Percentiles rank a stretch among this genome's conserved stretches.
Evolutionary conservation across 192 early-diverging fungal species (phyloP).

Genomic region (Phlyctochytrium planicorne): DNA sequence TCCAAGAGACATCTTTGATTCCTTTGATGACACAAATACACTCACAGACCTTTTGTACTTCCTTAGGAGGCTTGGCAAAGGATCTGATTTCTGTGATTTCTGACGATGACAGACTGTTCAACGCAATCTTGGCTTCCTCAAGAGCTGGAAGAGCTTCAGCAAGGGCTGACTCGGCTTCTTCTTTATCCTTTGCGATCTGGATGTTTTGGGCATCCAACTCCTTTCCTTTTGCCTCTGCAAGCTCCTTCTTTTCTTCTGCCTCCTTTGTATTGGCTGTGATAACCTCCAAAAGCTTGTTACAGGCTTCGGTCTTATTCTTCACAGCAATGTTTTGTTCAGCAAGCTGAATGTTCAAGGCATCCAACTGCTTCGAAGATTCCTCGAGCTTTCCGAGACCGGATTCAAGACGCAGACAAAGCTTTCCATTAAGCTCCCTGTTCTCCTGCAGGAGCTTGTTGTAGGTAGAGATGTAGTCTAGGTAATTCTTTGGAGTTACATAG

Average conservation of each 20-base stretch:
- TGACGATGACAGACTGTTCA: conserved; percentile 55
- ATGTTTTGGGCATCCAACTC: conserved; percentile 54
- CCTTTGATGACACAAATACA: conserved; percentile 64
- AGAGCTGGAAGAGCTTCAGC: conserved; percentile 60
- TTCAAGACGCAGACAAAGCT: conserved; percentile 52
- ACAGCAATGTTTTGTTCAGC: conserved; percentile 65
- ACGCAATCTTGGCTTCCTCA: conserved; percentile 54
- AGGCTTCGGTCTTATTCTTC: conserved; percentile 61
- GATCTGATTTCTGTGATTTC: conserved; percentile 65
- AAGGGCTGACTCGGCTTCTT: conserved; percentile 63
- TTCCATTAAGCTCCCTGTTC: conserved; percentile 54
- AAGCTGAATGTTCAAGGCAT: conserved; percentile 57
- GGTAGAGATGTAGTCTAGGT: conserved; percentile 60
- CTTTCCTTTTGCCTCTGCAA: conserved; percentile 56
- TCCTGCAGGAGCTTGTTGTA: conserved; percentile 58
- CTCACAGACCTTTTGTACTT: conserved; percentile 66
- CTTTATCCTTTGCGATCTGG: conserved; percentile 68
- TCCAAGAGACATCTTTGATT: conserved; percentile 67
- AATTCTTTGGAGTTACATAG: conserved; percentile 64
- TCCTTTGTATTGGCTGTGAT: conserved; percentile 59
- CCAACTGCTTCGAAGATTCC: conserved; percentile 57
- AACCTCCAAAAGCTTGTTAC: conserved; percentile 62
- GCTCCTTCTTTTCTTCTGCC: conserved; percentile 61
- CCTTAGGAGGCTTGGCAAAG: conserved; percentile 63
- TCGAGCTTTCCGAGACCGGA: conserved; percentile 59